phyloP scores from a whole-genome alignment of 495 filamentous ascomycete species.

The Penicillium antarcticum region DNA sequence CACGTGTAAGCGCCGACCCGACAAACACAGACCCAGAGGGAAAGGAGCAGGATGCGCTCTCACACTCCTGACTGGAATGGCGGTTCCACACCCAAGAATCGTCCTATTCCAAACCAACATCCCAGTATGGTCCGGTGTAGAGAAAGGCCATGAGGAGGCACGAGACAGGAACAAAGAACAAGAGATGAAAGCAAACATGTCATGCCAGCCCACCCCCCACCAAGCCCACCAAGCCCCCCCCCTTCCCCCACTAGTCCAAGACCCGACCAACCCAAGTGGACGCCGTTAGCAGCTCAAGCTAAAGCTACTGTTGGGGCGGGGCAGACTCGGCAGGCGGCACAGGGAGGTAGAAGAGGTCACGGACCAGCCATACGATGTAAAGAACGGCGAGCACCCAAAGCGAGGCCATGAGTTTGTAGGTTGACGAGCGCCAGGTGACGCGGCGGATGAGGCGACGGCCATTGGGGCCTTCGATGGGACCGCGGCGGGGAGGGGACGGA shows the following conservation, averaged over 20 bases:
- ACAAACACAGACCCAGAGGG: too few relatives aligned
- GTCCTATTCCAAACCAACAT: too few relatives aligned
- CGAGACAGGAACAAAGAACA: too few relatives aligned
- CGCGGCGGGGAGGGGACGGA: constrained; percentile 20
- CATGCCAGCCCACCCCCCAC: too few relatives aligned
- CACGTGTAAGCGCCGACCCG: too few relatives aligned
- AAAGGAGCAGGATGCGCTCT: too few relatives aligned
- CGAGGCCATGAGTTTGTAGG: constrained; percentile 47
- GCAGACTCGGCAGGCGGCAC: constrained; percentile 24
- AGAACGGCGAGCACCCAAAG: constrained; percentile 45
- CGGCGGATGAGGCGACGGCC: constrained; percentile 44
- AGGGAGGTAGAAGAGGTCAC: constrained; percentile 43
- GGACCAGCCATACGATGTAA: constrained; percentile 47
- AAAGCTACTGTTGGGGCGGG: constrained; percentile 7
- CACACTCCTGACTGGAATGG: too few relatives aligned
- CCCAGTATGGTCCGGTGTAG: too few relatives aligned
- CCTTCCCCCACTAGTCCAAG: background rate
- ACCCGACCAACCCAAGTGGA: background rate
- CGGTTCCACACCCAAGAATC: too few relatives aligned
- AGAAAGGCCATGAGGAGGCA: too few relatives aligned
- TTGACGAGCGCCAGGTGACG: constrained; percentile 50
- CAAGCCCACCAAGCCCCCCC: background rate
- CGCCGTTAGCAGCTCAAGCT: background rate
- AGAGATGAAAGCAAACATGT: too few relatives aligned
- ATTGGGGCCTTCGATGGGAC: constrained; percentile 45